Percentiles rank a stretch among this genome's conserved stretches.
These are phyloP conservation scores for Candida ficus DNA, from an alignment of 805 yeast species.

Conservation along the genomic window DNA sequence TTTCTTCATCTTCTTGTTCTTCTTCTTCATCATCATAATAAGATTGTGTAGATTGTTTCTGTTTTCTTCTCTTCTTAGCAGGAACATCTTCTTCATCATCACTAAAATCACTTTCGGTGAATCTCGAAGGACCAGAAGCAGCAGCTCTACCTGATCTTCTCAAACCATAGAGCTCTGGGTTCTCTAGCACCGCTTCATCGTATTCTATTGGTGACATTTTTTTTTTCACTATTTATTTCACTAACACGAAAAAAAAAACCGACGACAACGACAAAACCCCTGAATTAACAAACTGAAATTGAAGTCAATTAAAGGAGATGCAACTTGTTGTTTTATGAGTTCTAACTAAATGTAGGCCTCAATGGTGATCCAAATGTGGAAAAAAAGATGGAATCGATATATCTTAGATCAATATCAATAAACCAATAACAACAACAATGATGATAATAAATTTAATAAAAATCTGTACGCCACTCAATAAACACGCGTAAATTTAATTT, in stretches of 20 bases:
- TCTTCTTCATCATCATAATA: constrained; percentile 11
- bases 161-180: constrained; percentile 81
- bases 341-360: too few species aligned
- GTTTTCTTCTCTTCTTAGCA: constrained; percentile 20
- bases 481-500: too few species aligned
- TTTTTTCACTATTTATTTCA: not conserved
- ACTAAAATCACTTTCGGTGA: constrained; percentile 14
- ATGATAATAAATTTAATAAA: too few species aligned
- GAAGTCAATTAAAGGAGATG: not conserved
- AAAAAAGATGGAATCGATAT: too few species aligned
- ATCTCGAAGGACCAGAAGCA: constrained; percentile 18
- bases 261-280: constrained; percentile 1
- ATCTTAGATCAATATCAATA: too few species aligned
- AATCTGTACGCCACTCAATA: too few species aligned
- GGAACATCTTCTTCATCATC: constrained; percentile 23
- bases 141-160: constrained; percentile 54
- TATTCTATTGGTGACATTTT: constrained; percentile 25
- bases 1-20: constrained; percentile 21
- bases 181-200: constrained; percentile 51
- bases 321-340: too few species aligned
- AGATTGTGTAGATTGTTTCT: constrained; percentile 19
- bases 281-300: not conserved
- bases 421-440: too few species aligned
- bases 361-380: too few species aligned
- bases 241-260: constrained; percentile 1